Evolutionary conservation across 495 filamentous ascomycete genomes (phyloP).

Genomic region (Penicillium silybi): DNA sequence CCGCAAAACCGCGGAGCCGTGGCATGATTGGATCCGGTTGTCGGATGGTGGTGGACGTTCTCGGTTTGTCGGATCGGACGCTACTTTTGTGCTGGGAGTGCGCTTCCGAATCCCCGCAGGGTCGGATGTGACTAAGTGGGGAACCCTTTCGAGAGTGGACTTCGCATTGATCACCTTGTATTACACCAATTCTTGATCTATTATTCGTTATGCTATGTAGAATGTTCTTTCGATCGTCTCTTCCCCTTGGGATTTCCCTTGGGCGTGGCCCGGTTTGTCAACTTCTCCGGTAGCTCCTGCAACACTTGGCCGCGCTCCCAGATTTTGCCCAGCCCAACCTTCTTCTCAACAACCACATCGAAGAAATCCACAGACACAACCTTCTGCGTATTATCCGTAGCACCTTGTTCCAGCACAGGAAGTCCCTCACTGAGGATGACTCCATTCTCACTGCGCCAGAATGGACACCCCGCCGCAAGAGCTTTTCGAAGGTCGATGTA

Average conservation of each 20-base stretch:
- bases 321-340: slow-evolving; percentile 54
- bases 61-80: slow-evolving; percentile 15
- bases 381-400: slow-evolving; percentile 17
- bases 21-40: slow-evolving; percentile 15
- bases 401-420: slow-evolving; percentile 5
- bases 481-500: slow-evolving; percentile 71
- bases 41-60: slow-evolving; percentile 7
- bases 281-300: slow-evolving; percentile 42
- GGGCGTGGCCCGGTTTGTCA: slow-evolving; percentile 29
- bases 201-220: background rate
- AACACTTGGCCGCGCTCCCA: slow-evolving; percentile 63
- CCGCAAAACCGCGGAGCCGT: slow-evolving; percentile 14
- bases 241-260: slow-evolving; percentile 26
- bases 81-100: background rate
- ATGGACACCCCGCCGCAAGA: slow-evolving; percentile 62
- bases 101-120: slow-evolving; percentile 18
- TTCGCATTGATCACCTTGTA: no score
- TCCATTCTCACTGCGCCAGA: slow-evolving; percentile 85
- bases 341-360: slow-evolving; percentile 54
- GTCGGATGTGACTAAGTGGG: slow-evolving; percentile 9
- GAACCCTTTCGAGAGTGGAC: no score
- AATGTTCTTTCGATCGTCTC: background rate
- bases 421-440: slow-evolving; percentile 56
- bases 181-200: background rate
- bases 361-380: slow-evolving; percentile 42